Evolutionary conservation across 768 basidiomycete species (phyloP).

Genomic region (Suillus tomentosus): DNA sequence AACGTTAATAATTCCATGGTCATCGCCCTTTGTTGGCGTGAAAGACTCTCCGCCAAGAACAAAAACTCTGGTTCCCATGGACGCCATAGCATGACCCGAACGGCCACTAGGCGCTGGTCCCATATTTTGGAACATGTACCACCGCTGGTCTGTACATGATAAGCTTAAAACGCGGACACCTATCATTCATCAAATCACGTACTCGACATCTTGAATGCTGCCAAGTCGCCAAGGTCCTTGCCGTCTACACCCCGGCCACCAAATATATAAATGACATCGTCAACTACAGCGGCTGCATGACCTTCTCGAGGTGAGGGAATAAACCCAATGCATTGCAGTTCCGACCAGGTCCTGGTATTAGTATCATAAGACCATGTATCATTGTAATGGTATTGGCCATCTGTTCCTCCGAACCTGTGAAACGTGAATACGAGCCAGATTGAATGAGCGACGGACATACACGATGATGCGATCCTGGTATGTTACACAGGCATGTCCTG

Average conservation of each 20-base stretch:
- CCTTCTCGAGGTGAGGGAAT: conserved; percentile 96
- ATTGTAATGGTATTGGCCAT: conserved; percentile 98
- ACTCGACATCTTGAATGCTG: conserved; percentile 98
- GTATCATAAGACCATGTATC: conserved; percentile 97
- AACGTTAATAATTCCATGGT: conserved; percentile 82
- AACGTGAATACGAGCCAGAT: conserved; percentile 20
- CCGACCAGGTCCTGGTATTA: conserved; percentile 79
- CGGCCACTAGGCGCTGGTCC: conserved; percentile 91
- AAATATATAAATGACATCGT: conserved; percentile 97
- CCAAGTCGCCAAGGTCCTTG: conserved; percentile 90
- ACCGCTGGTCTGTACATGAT: conserved; percentile 74
- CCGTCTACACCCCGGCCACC: conserved; percentile 97
- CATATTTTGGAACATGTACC: conserved; percentile 99
- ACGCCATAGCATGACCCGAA: conserved; percentile 98
- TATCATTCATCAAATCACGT: conserved; percentile 35
- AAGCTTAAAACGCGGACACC: conserved; percentile 19
- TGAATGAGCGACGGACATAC: conserved; percentile 46
- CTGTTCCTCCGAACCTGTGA: conserved; percentile 93
- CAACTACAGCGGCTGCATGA: conserved; percentile 93
- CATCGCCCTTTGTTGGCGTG: conserved; percentile 70
- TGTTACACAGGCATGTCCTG: conserved; percentile 89
- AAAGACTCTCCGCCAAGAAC: conserved; percentile 96
- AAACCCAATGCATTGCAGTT: conserved; percentile 93
- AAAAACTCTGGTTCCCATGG: conserved; percentile 83
- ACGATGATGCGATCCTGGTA: conserved; percentile 82